phyloP scores from a whole-genome alignment of 495 filamentous ascomycete genomes.

The Annulohypoxylon nitens region DNA sequence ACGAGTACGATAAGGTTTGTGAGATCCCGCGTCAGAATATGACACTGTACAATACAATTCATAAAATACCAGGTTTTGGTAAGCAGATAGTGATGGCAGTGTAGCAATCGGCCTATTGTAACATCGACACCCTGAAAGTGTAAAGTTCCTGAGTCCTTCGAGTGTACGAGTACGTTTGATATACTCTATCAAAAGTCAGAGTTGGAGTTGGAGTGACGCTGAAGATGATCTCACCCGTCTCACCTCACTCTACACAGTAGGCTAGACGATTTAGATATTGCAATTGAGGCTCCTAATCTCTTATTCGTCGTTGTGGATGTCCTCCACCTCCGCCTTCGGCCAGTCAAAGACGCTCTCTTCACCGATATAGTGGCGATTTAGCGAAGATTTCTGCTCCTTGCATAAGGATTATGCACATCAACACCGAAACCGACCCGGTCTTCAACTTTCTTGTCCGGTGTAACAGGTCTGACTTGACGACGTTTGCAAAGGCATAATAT shows the following conservation, averaged over 20 bases:
- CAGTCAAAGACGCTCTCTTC: conserved; percentile 24
- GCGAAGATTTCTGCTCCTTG: conserved; percentile 35
- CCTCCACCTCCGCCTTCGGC: conserved; percentile 30
- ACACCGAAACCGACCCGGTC: conserved; percentile 41
- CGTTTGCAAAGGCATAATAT: conserved; percentile 10
- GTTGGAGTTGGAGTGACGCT: conserved; percentile 2
- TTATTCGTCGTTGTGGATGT: conserved; percentile 17
- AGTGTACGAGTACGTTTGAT: background rate
- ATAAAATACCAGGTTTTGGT: background rate
- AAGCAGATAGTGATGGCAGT: conserved; percentile 18
- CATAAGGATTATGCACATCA: conserved; percentile 45
- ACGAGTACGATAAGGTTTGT: conserved; percentile 17
- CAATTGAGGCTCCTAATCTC: conserved; percentile 29
- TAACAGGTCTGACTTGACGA: conserved; percentile 19
- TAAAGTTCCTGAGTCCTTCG: background rate
- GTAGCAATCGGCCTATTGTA: conserved; percentile 41
- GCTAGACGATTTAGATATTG: background rate
- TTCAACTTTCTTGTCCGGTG: conserved; percentile 28
- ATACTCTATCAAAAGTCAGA: conserved; percentile 7
- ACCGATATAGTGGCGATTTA: conserved; percentile 47
- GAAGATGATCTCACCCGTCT: conserved; percentile 35
- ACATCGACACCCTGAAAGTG: conserved; percentile 18
- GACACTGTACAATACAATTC: background rate
- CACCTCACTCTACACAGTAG: conserved; percentile 19
- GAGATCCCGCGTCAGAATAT: conserved; percentile 6